Evolutionary conservation across 306 rosid species (phyloP).

Genomic region (peach (Prunus persica)): Prunus_persica_NCBIv2 NC_034016.1:16927001-16927500

Average conservation of each 20-base stretch:
- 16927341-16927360: slow-evolving; percentile 70
- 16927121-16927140: background rate
- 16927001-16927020: too few species aligned
- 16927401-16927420: slow-evolving; percentile 86
- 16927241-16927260: slow-evolving; percentile 2
- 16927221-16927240: too few species aligned
- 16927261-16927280: slow-evolving; percentile 66
- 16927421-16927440: slow-evolving; percentile 60
- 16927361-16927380: slow-evolving; percentile 52
- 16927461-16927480: slow-evolving; percentile 49
- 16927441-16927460: slow-evolving; percentile 64
- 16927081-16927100: background rate
- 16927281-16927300: slow-evolving; percentile 74
- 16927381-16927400: slow-evolving; percentile 39
- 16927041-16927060: background rate
- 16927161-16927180: background rate
- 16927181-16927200: background rate
- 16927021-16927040: background rate
- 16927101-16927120: background rate
- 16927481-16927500: slow-evolving; percentile 36
- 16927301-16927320: slow-evolving; percentile 52
- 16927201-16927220: too few species aligned
- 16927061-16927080: background rate
- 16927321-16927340: slow-evolving; percentile 51
- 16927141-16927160: background rate